phyloP scores from a whole-genome alignment of 1,139 yeast genomes.

The Pneumocystis wakefieldiae region DNA sequence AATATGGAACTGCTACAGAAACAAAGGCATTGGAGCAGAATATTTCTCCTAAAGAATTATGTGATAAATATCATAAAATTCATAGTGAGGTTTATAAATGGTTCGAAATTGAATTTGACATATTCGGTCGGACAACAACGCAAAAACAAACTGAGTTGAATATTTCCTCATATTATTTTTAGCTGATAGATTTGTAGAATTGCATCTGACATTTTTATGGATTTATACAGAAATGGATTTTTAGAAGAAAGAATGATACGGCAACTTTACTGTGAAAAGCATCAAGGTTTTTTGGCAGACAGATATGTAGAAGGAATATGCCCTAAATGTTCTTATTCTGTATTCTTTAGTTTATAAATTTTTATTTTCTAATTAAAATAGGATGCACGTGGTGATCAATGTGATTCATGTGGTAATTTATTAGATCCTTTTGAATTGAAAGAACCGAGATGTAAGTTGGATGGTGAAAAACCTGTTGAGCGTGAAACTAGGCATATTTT shows the following conservation, averaged over 20 bases:
- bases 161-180: neutral
- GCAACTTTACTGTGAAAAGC: conserved; percentile 82
- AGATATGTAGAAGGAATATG: conserved; percentile 95
- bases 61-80: conserved; percentile 75
- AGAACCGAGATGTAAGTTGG: conserved; percentile 89
- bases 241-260: conserved; percentile 77
- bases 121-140: conserved; percentile 94
- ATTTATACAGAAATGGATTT: conserved; percentile 56
- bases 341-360: neutral
- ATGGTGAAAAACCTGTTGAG: conserved; percentile 63
- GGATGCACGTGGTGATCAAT: conserved; percentile 98
- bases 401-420: conserved; percentile 87
- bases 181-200: conserved; percentile 27
- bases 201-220: conserved; percentile 80
- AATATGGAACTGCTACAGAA: conserved; percentile 98
- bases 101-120: conserved; percentile 90
- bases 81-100: conserved; percentile 88
- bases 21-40: conserved; percentile 93
- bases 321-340: conserved; percentile 78
- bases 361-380: neutral
- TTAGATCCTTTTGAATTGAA: conserved; percentile 86
- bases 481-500: conserved; percentile 76
- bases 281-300: conserved; percentile 85
- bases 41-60: conserved; percentile 70
- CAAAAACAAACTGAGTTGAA: conserved; percentile 59